A percentile compares a stretch with the other conserved stretches of the same genome.
phyloP scores from a whole-genome alignment of 106 monocot species.

The Cymbidium sinense region DNA sequence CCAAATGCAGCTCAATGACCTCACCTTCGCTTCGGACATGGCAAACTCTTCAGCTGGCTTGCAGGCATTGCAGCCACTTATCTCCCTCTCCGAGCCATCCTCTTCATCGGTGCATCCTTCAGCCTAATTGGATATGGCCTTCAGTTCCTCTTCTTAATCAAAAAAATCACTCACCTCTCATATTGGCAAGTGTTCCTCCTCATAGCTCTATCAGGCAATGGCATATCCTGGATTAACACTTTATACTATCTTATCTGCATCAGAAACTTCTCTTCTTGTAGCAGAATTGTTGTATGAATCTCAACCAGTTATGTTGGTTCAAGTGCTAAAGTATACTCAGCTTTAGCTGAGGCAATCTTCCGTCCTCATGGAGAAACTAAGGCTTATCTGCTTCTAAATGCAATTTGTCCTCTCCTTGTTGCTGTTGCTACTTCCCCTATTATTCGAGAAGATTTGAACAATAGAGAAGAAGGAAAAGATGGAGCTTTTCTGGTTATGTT shows the following conservation, averaged over 20 bases:
- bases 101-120: slow-evolving; percentile 46
- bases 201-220: slow-evolving; percentile 49
- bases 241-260: slow-evolving; percentile 62
- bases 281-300: slow-evolving; percentile 39
- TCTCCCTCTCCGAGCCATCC: slow-evolving; percentile 55
- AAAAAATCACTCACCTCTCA: slow-evolving; percentile 20
- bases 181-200: slow-evolving; percentile 67
- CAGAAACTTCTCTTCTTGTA: slow-evolving; percentile 44
- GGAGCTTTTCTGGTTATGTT: slow-evolving; percentile 41
- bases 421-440: slow-evolving; percentile 26
- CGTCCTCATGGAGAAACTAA: slow-evolving; percentile 1
- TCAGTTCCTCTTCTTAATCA: slow-evolving; percentile 55
- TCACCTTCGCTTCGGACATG: slow-evolving; percentile 80
- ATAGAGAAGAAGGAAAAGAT: background rate
- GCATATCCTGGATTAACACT: slow-evolving; percentile 89
- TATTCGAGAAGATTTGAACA: slow-evolving; percentile 12
- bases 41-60: slow-evolving; percentile 67
- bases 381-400: slow-evolving; percentile 60
- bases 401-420: slow-evolving; percentile 38
- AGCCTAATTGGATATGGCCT: slow-evolving; percentile 72
- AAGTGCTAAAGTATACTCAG: slow-evolving; percentile 62
- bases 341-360: slow-evolving; percentile 34
- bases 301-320: slow-evolving; percentile 67
- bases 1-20: slow-evolving; percentile 68
- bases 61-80: slow-evolving; percentile 58